Evolutionary conservation across 2,329 filamentous ascomycete species (phyloP), one percentile per base, ranked within the genome.

Genomic region (Verticillium klebahnii): DNA sequence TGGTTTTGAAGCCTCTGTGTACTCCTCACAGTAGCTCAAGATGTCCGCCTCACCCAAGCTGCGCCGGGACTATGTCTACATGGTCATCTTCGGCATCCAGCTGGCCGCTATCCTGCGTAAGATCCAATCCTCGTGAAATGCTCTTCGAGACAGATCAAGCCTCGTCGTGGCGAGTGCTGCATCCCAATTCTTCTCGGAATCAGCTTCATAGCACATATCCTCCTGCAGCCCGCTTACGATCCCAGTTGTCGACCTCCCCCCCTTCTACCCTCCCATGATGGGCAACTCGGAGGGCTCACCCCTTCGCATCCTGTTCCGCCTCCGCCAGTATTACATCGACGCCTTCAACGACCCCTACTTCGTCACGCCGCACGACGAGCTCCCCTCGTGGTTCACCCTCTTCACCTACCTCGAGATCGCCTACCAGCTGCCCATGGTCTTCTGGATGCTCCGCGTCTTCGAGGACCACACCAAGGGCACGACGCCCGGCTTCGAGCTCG

Each of bases 311-410:
- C 73, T 85, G 56, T 71, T 77, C 64, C 61, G 72, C 39, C 69
- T 85, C 62, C 80, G 82, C 62, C 63, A 72, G 3, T 77, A 74
- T 67, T 86, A 86, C 72, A 71, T 81, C 54, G 63, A 70, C 39
- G 73, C 73, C 12, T 81, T 81, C 67, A 81, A 82, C 61, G 84
- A 87, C 71, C 83, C 82, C 8, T 82, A 84, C 73, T 80, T 83
- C 69, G 70, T 74, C 45, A 67, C 73, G 36, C 68, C 76, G 39
- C 71, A 72, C 11, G 69, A 66, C 2, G 50, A 69, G 14, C 69
- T 74, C 57, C 75, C 75, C 14, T 75, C 76, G 62, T 87, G 83
- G 82, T 83, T 85, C 73, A 72, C 74, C 12, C 71, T 81, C 58
- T 81, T 83, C 67, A 73, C 83, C 58, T 76, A 77, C 66, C 66